phyloP scores from a whole-genome alignment of 139 green algal species.

The Haematococcus sp. region DNA sequence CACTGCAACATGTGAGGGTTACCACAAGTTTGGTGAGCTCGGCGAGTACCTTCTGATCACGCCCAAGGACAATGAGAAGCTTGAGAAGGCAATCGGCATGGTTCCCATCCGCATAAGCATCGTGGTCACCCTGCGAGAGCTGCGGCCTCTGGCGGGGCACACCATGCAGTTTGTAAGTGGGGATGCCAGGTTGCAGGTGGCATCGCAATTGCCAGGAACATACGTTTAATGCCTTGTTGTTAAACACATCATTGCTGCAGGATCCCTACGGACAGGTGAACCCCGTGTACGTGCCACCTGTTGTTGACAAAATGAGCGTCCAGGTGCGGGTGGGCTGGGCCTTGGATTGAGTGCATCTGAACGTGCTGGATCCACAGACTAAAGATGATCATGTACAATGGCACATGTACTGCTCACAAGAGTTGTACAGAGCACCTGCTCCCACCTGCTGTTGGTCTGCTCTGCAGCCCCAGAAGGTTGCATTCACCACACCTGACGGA shows the following conservation, averaged over 20 bases:
- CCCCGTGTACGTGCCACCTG: constrained; percentile 12
- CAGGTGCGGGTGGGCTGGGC: too few relatives aligned
- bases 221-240: background rate
- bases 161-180: background rate
- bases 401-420: too few relatives aligned
- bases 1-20: constrained; percentile 25
- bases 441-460: too few relatives aligned
- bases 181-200: background rate
- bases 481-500: constrained; percentile 31
- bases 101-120: constrained; percentile 33
- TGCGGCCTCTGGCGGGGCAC: constrained; percentile 25
- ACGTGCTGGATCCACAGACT: too few relatives aligned
- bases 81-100: constrained; percentile 21
- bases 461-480: constrained; percentile 32
- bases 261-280: constrained; percentile 34
- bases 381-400: too few relatives aligned
- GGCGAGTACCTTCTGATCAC: constrained; percentile 33
- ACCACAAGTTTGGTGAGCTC: constrained; percentile 37
- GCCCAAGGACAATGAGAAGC: constrained; percentile 23
- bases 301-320: constrained; percentile 7
- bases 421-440: too few relatives aligned
- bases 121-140: constrained; percentile 41
- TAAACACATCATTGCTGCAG: background rate
- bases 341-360: too few relatives aligned
- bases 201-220: background rate